Evolutionary conservation across 345 rosid genomes (phyloP), one percentile per base, ranked within the genome.

Genomic region (Salix viminalis): DNA sequence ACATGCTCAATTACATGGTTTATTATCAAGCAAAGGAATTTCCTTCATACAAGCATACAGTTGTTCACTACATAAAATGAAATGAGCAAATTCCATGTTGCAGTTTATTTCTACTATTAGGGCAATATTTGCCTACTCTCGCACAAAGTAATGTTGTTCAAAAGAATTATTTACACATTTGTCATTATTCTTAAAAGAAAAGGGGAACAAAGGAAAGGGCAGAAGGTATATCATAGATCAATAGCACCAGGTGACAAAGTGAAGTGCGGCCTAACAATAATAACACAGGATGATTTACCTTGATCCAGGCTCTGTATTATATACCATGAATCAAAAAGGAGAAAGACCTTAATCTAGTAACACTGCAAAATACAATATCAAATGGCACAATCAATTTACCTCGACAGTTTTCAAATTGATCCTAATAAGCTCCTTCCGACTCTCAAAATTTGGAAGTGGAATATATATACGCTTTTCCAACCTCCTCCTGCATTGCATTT

Each of bases 401-500:
- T 96, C 97, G 1, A 96, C 99, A 7, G 98, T 90, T 84, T 95
- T 96, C 85, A 96, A 84, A 84, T 96, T 96, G 81, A 96, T 96
- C 74, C 89, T 89, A 73, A 96, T 96, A 75, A 96, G 99, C 86
- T 89, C 99, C 81, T 90, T 94, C 1, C 99, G 98, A 88, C 97
- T 91, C 86, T 96, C 99, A 21, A 94, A 89, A 85, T 84, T 92
- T n/a, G 99, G 99, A 75, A 96, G 95, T 67, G 99, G 99, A 74
- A 96, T 96, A 71, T 96, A 96, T 81, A 96, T 92, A 86, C 99
- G 93, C 81, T 96, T 96, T 77, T 96, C 99, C 89, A 96, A 85
- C 87, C 99, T 85, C 91, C 99, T 92, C 97, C 99, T 94, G 89
- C 89, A 83, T 77, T 75, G 65, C 39, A 76, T 79, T 76, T 56